A percentile compares a stretch with the other conserved stretches of the same genome.
These are phyloP conservation scores for Ailanthus altissimus DNA, from an alignment of 345 rosid species.

Conservation along the genomic window DNA sequence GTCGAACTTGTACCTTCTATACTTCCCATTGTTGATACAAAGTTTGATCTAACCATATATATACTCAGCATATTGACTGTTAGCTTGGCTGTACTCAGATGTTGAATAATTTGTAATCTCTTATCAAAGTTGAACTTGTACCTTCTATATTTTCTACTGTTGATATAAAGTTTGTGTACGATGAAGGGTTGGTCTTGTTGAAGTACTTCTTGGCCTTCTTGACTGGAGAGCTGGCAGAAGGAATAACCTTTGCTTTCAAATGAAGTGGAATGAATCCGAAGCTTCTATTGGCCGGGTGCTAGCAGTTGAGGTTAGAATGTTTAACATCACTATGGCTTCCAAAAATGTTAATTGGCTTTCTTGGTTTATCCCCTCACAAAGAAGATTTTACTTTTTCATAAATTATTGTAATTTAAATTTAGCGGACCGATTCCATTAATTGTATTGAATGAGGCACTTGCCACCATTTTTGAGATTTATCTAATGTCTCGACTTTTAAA, in stretches of 20 bases:
- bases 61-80: too few species aligned
- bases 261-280: constrained; percentile 99
- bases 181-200: constrained; percentile 91
- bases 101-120: neutral
- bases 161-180: constrained; percentile 6
- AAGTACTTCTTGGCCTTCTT: constrained; percentile 94
- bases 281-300: constrained; percentile 97
- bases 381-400: neutral
- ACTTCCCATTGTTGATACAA: constrained; percentile 16
- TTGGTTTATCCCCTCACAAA: neutral
- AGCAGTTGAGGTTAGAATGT: constrained; percentile 81
- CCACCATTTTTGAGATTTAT: neutral
- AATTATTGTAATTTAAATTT: neutral
- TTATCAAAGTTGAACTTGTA: neutral
- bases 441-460: constrained; percentile 2
- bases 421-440: neutral
- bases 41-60: too few species aligned
- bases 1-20: constrained; percentile 7
- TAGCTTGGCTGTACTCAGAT: neutral
- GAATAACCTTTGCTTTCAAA: constrained; percentile 79
- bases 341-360: neutral
- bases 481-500: neutral
- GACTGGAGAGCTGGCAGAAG: constrained; percentile 98
- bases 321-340: constrained; percentile 1
- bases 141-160: constrained; percentile 16